These are phyloP conservation scores for Corylus heterophylla DNA, from an alignment of 306 rosid species.

Conservation along the genomic window DNA sequence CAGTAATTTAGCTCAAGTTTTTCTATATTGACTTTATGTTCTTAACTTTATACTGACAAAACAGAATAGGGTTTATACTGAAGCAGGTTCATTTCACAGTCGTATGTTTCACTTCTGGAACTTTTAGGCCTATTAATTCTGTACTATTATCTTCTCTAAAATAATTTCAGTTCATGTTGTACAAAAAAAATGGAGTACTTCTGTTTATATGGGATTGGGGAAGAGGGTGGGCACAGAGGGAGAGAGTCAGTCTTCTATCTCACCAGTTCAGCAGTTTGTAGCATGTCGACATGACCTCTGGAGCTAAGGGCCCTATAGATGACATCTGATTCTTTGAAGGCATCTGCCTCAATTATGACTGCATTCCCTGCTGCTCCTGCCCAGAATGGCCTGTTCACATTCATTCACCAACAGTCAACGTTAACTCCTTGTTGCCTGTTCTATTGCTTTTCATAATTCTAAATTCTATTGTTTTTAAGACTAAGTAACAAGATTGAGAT, in stretches of 20 bases:
- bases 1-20: not conserved
- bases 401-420: constrained; percentile 27
- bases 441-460: not conserved
- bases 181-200: not conserved
- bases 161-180: not conserved
- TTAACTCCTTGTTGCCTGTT: constrained; percentile 24
- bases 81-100: not conserved
- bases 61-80: not conserved
- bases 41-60: not conserved
- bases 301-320: constrained; percentile 88
- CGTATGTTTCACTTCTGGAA: not conserved
- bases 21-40: not conserved
- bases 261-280: constrained; percentile 92
- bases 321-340: constrained; percentile 96
- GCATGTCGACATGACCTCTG: constrained; percentile 88
- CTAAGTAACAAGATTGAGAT: not conserved
- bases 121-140: too few relatives aligned
- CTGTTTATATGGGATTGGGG: not conserved
- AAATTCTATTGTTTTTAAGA: not conserved
- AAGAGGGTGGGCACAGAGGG: constrained; percentile 1
- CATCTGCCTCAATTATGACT: constrained; percentile 90
- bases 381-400: constrained; percentile 81
- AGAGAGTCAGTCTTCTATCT: constrained; percentile 22
- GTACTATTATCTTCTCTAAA: too few relatives aligned
- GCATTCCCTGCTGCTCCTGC: constrained; percentile 88